Percentiles rank a stretch among this genome's conserved stretches.
Evolutionary conservation across 495 filamentous ascomycete species (phyloP).

Genomic region (Daldinia caldariorum): DNA sequence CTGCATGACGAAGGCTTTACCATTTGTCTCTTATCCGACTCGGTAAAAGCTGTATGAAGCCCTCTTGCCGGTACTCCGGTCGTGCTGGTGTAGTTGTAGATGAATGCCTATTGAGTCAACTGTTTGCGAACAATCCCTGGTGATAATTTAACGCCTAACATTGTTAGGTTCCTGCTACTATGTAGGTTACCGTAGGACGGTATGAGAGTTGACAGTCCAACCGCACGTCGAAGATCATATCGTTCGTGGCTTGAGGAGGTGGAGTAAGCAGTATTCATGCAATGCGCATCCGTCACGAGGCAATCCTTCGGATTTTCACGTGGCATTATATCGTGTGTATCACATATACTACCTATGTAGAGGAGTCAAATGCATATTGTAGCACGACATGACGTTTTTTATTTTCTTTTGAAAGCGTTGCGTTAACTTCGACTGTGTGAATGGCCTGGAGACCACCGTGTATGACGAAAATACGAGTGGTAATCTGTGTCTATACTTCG

Average conservation of each 20-base stretch:
- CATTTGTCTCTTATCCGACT: not conserved
- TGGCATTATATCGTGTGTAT: constrained; percentile 28
- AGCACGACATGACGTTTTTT: constrained; percentile 37
- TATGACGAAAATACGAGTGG: not conserved
- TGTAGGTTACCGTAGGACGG: constrained; percentile 2
- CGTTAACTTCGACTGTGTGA: constrained; percentile 23
- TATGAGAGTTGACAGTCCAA: constrained; percentile 16
- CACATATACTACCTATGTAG: no score
- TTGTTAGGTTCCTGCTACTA: constrained; percentile 18
- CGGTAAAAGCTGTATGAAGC: constrained; percentile 4
- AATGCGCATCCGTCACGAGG: constrained; percentile 43
- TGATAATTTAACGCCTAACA: constrained; percentile 6
- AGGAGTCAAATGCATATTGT: constrained; percentile 14
- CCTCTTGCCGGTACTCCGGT: constrained; percentile 20
- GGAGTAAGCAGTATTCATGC: constrained; percentile 45
- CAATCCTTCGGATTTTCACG: constrained; percentile 42
- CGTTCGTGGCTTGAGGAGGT: constrained; percentile 27
- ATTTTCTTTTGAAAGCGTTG: not conserved
- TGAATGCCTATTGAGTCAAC: constrained; percentile 7
- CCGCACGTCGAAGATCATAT: constrained; percentile 16
- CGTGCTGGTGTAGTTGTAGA: not conserved
- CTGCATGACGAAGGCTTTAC: not conserved
- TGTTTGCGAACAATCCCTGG: constrained; percentile 24
- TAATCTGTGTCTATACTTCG: not conserved
- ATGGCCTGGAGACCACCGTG: constrained; percentile 8